Conservation (phyloP, 129 eudicot genomes). For the Tagetes patula region DNA sequence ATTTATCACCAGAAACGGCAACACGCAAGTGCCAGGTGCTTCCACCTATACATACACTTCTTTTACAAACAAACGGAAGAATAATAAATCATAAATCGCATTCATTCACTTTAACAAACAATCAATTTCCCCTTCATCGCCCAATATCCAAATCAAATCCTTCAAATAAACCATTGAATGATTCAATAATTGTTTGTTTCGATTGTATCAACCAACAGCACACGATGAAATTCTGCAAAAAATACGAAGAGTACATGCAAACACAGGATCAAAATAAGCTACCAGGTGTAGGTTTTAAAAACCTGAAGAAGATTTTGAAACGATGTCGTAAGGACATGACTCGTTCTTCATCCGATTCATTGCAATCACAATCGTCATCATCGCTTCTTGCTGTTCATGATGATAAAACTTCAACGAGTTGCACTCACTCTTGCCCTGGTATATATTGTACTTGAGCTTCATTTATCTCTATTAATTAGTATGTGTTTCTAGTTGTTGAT, state of each 20-base stretch:
- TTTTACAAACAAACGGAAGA: neutral
- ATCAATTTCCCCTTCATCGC: neutral
- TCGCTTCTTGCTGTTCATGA: slow-evolving; percentile 12
- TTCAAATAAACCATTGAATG: neutral
- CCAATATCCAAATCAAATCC: too few species aligned
- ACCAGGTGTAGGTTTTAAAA: slow-evolving; percentile 39
- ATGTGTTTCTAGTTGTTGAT: slow-evolving; percentile 4
- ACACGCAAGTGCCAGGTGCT: slow-evolving; percentile 6
- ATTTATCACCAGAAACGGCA: slow-evolving; percentile 1
- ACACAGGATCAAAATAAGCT: slow-evolving; percentile 33
- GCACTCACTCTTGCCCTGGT: slow-evolving; percentile 34
- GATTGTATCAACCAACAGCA: neutral
- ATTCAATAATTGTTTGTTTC: neutral
- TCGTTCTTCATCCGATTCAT: neutral
- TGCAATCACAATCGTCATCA: neutral
- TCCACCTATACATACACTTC: neutral
- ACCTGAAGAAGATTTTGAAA: slow-evolving; percentile 39
- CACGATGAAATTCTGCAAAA: slow-evolving; percentile 39
- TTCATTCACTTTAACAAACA: neutral
- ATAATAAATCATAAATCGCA: neutral
- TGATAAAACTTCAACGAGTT: slow-evolving; percentile 1
- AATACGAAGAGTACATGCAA: slow-evolving; percentile 39
- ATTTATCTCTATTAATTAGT: slow-evolving; percentile 16
- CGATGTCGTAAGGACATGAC: slow-evolving; percentile 26
- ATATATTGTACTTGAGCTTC: neutral